Evolutionary conservation across 75 land plant genomes (phyloP), one percentile per base, ranked within the genome.

Genomic region (Pinus albicaulis): DNA sequence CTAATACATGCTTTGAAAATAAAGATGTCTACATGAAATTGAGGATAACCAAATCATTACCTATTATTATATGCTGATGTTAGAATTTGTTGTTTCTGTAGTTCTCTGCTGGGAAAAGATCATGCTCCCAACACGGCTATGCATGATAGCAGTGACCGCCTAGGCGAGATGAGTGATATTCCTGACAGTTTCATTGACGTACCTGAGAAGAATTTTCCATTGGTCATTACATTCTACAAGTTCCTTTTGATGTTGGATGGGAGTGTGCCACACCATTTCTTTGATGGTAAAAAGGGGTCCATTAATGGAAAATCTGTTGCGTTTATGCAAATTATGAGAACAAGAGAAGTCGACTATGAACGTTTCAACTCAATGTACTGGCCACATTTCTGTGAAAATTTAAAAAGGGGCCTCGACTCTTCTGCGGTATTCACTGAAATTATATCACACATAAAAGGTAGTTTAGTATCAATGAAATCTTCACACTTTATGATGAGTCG

Each of bases 171-270:
- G 24, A 48, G 38, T 5, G 75, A 81, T 62, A 87, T 91, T 16
- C 92, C 88, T 14, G 86, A 91, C 71, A 83, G 75, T 56, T 82
- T 91, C 58, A 22, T 23, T 13, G 74, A 80, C 56, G 59, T 91
- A 53, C 69, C 72, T 13, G 19, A 44, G 7, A 56, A 73, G 23
- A 64, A 66, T 8, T 91, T 68, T 80, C 92, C 92, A 55, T 78
- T 91, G 26, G 79, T 88, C 53, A 77, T 91, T 15, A 91, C 92
- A 4, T 91, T 85, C 66, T 77, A 71, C 2, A 91, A 88, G 57
- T 86, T 91, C 61, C 72, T 91, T 77, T 62, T 83, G 61, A 88
- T 91, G 88, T 71, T 88, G 41, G 92, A 86, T 82, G 90, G 85
- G 38, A 89, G 84, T 59, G 31, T 86, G 3, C 65, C n/a, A 36